A percentile compares a stretch with the other conserved stretches of the same genome.
phyloP scores from a whole-genome alignment of 1,284 basidiomycete genomes.

The Heterobasidion irregulare region DNA sequence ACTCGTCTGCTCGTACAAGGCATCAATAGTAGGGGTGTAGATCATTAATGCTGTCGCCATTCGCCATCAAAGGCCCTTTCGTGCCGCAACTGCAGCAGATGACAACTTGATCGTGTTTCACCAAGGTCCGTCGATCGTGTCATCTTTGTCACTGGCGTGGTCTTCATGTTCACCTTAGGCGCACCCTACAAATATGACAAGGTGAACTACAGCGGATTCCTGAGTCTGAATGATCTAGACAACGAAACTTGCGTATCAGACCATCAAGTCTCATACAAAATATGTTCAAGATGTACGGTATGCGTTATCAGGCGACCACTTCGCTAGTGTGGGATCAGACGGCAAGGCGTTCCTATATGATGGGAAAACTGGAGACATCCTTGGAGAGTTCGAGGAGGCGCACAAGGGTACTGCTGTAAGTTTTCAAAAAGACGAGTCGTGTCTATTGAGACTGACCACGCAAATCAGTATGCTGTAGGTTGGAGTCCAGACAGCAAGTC shows the following conservation, averaged over 20 bases:
- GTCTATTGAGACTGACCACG: neutral
- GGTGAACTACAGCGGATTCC: conserved; percentile 26
- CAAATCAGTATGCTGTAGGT: conserved; percentile 57
- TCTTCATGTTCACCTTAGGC: conserved; percentile 32
- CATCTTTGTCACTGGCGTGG: neutral
- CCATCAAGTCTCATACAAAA: conserved; percentile 85
- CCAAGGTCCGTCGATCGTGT: conserved; percentile 36
- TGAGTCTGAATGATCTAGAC: neutral
- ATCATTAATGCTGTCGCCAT: conserved; percentile 89
- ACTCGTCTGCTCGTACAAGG: neutral
- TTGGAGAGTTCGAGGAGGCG: conserved; percentile 58
- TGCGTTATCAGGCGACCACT: conserved; percentile 73
- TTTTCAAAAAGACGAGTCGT: conserved; percentile 11
- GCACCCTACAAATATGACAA: conserved; percentile 88
- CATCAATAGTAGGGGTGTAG: conserved; percentile 25
- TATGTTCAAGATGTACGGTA: conserved; percentile 93
- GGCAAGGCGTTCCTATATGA: conserved; percentile 88
- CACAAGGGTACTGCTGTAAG: conserved; percentile 76
- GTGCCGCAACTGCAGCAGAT: conserved; percentile 84
- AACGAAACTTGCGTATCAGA: conserved; percentile 26
- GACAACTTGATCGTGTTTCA: conserved; percentile 80
- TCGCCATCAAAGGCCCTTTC: conserved; percentile 83
- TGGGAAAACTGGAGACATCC: conserved; percentile 80
- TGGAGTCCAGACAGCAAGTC: conserved; percentile 74
- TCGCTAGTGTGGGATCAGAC: conserved; percentile 90